phyloP scores from a whole-genome alignment of 805 yeast species.

The Nakazawaea ambrosiae region DNA sequence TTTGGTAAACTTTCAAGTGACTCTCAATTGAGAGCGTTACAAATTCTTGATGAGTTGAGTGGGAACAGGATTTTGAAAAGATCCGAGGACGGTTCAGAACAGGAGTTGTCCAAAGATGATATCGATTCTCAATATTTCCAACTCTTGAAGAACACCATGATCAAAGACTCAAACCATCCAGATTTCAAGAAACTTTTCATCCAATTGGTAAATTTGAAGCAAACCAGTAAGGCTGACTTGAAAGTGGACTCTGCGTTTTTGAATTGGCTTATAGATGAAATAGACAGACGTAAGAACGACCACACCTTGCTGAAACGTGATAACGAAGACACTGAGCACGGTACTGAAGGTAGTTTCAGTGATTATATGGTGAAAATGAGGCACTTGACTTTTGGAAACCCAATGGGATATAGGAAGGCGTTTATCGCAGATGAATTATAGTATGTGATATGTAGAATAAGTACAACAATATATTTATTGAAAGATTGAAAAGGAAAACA shows the following conservation, averaged over 20 bases:
- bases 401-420: slow-evolving; percentile 59
- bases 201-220: slow-evolving; percentile 25
- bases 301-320: slow-evolving; percentile 17
- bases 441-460: no score
- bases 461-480: neutral
- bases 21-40: slow-evolving; percentile 31
- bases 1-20: slow-evolving; percentile 17
- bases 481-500: no score
- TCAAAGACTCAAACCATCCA: slow-evolving; percentile 24
- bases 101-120: neutral
- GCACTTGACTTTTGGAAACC: slow-evolving; percentile 74
- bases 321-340: slow-evolving; percentile 19
- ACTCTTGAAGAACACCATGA: slow-evolving; percentile 29
- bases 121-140: slow-evolving; percentile 28
- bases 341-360: slow-evolving; percentile 17
- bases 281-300: slow-evolving; percentile 22
- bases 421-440: slow-evolving; percentile 41
- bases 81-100: slow-evolving; percentile 11
- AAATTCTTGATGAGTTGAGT: slow-evolving; percentile 38
- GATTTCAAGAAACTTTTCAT: slow-evolving; percentile 37
- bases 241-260: slow-evolving; percentile 39
- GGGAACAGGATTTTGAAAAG: slow-evolving; percentile 10
- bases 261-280: slow-evolving; percentile 54
- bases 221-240: slow-evolving; percentile 21
- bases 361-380: slow-evolving; percentile 28